Percentiles rank a stretch among this genome's conserved stretches.
These are phyloP conservation scores for Sporothrix globosa DNA, from an alignment of 2,329 filamentous ascomycete species.

Conservation along the genomic window DNA sequence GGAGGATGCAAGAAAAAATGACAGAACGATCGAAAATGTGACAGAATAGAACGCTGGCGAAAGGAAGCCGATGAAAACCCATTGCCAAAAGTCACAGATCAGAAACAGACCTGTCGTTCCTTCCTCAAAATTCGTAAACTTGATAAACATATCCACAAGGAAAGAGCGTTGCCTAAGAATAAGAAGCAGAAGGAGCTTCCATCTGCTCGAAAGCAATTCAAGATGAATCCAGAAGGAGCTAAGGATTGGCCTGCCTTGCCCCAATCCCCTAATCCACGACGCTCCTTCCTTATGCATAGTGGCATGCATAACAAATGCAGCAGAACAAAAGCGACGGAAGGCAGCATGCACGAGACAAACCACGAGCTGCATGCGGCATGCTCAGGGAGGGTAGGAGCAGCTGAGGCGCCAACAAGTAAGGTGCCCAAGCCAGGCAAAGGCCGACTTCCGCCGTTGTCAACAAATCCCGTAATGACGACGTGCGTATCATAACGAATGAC, in stretches of 20 bases:
- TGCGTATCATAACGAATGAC: slow-evolving; percentile 1
- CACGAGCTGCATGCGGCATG: slow-evolving; percentile 17
- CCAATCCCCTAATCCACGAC: not conserved
- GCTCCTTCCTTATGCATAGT: slow-evolving; percentile 16
- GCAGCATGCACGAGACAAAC: not conserved
- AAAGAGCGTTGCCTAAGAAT: slow-evolving; percentile 1
- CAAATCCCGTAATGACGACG: not conserved
- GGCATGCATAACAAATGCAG: slow-evolving; percentile 18
- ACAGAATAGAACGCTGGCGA: slow-evolving; percentile 12
- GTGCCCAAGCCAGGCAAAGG: not conserved
- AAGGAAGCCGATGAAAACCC: not conserved
- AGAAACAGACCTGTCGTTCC: slow-evolving; percentile 18
- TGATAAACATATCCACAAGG: not conserved
- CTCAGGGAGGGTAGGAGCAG: not conserved
- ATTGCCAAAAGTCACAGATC: not conserved
- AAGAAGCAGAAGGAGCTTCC: not conserved
- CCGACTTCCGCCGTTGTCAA: not conserved
- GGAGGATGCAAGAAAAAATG: not conserved
- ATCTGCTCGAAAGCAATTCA: not conserved
- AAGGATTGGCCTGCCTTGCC: slow-evolving; percentile 1
- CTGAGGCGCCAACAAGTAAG: not conserved
- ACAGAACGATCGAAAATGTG: slow-evolving; percentile 4
- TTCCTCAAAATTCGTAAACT: not conserved
- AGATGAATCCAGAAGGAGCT: slow-evolving; percentile 12
- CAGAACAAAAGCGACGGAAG: slow-evolving; percentile 9